Percentiles rank a stretch among this genome's conserved stretches.
Evolutionary conservation across 805 yeast genomes (phyloP).

Genomic region (Hagleromyces aurorensis): DNA sequence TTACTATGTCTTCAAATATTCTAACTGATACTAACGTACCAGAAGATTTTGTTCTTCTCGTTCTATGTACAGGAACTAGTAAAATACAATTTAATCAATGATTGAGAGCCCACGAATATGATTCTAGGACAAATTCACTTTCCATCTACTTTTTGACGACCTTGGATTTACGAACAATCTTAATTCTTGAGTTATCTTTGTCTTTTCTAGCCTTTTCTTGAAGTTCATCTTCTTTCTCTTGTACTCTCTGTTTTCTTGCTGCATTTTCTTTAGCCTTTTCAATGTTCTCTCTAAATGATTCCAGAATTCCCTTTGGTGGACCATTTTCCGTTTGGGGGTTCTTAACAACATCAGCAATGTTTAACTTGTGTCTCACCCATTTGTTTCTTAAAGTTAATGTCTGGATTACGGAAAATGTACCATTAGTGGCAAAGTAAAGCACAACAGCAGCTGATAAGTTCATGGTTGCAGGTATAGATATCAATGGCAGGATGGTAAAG

Average conservation of each 20-base stretch:
- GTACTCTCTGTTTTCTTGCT: conserved; percentile 32
- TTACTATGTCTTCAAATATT: too few relatives aligned
- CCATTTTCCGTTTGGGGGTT: conserved; percentile 35
- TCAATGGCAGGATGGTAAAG: conserved; percentile 66
- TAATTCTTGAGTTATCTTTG: conserved; percentile 24
- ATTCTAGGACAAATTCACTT: too few relatives aligned
- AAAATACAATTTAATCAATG: too few relatives aligned
- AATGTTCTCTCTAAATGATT: conserved; percentile 34
- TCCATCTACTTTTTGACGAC: conserved; percentile 10
- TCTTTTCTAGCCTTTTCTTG: conserved; percentile 28
- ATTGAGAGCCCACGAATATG: too few relatives aligned
- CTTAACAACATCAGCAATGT: conserved; percentile 55
- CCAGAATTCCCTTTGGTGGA: conserved; percentile 32
- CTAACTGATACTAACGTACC: too few relatives aligned
- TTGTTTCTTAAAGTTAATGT: conserved; percentile 54
- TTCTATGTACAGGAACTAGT: too few relatives aligned
- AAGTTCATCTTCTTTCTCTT: conserved; percentile 30
- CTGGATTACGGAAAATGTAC: conserved; percentile 66
- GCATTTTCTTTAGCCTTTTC: conserved; percentile 35
- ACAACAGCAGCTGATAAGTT: conserved; percentile 78
- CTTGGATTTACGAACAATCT: conserved; percentile 24
- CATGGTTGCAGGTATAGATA: conserved; percentile 85
- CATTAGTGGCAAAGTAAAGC: conserved; percentile 77
- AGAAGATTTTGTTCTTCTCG: too few relatives aligned
- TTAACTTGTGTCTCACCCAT: conserved; percentile 46